Evolutionary conservation across 2,329 filamentous ascomycete genomes (phyloP).

Genomic region (Grosmannia clavigera): DNA sequence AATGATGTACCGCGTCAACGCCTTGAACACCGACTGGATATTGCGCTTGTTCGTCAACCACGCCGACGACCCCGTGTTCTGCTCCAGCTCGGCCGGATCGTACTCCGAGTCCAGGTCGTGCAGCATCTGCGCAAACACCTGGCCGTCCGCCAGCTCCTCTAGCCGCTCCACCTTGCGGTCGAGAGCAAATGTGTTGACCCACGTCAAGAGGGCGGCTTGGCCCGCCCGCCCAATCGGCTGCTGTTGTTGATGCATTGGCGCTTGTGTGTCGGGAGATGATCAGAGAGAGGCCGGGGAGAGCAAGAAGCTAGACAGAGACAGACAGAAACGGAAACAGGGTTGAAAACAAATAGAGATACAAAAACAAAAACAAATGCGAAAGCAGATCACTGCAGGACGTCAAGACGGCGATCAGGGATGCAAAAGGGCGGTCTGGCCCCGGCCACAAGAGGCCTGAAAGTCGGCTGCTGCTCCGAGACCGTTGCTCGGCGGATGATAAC

Average conservation of each 20-base stretch:
- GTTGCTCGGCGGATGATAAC: no score
- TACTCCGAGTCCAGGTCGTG: conserved; percentile 46
- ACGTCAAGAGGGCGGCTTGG: conserved; percentile 44
- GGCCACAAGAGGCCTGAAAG: no score
- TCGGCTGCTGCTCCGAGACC: no score
- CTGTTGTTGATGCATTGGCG: conserved; percentile 11
- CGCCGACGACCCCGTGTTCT: conserved; percentile 27
- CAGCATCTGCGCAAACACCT: conserved; percentile 41
- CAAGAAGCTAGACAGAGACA: no score
- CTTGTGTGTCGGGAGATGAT: not conserved
- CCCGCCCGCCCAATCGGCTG: conserved; percentile 26
- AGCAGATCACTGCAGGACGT: not conserved
- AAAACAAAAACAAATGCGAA: not conserved
- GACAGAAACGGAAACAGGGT: not conserved
- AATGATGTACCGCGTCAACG: conserved; percentile 61
- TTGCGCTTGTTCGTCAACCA: conserved; percentile 66
- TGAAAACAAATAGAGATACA: not conserved
- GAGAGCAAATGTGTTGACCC: conserved; percentile 37
- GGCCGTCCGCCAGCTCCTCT: conserved; percentile 39
- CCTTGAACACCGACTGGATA: conserved; percentile 81
- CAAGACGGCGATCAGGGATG: not conserved
- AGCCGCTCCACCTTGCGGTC: conserved; percentile 34
- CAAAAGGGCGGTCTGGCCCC: not conserved
- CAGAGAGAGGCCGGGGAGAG: not conserved
- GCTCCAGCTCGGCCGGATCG: conserved; percentile 39